These are phyloP conservation scores for Pythium guiyangense DNA, from an alignment of 352 stramenopile genomes.

Conservation along the genomic window DNA sequence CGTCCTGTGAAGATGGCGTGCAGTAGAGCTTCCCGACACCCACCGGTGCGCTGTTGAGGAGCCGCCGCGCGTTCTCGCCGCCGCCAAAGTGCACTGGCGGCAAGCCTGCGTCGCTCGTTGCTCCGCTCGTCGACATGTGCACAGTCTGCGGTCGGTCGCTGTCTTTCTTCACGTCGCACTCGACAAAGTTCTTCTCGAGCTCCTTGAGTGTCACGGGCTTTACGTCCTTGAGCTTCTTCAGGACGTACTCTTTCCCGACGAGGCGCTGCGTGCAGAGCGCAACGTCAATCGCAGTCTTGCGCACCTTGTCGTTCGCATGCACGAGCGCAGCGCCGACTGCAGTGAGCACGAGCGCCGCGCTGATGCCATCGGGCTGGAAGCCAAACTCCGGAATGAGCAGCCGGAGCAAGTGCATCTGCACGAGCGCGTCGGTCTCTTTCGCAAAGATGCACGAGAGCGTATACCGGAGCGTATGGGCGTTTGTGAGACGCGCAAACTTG, in stretches of 20 bases:
- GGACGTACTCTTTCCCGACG: conserved; percentile 64
- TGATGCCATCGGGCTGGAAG: conserved; percentile 65
- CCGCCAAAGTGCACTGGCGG: conserved; percentile 43
- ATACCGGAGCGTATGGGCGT: conserved; percentile 63
- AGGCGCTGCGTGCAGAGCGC: conserved; percentile 69
- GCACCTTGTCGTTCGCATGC: conserved; percentile 67
- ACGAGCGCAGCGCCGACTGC: conserved; percentile 39
- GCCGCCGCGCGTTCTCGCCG: conserved; percentile 36
- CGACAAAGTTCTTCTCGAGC: conserved; percentile 81
- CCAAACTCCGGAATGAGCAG: conserved; percentile 75
- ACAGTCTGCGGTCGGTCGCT: conserved; percentile 55
- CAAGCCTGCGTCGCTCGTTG: conserved; percentile 6
- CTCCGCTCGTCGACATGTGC: conserved; percentile 20
- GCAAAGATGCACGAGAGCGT: conserved; percentile 70
- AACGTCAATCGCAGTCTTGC: conserved; percentile 73
- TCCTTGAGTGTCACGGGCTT: conserved; percentile 78
- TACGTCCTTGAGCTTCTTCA: conserved; percentile 65
- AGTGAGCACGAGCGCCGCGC: conserved; percentile 45
- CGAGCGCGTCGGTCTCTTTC: conserved; percentile 57
- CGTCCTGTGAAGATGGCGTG: conserved; percentile 32
- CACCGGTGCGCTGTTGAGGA: conserved; percentile 68
- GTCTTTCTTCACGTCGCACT: conserved; percentile 34
- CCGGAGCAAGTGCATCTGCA: conserved; percentile 81
- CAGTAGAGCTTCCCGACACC: conserved; percentile 62
- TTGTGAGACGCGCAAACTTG: conserved; percentile 65